phyloP scores from a whole-genome alignment of 2,329 filamentous ascomycete genomes.

The Cadophora malorum region DNA sequence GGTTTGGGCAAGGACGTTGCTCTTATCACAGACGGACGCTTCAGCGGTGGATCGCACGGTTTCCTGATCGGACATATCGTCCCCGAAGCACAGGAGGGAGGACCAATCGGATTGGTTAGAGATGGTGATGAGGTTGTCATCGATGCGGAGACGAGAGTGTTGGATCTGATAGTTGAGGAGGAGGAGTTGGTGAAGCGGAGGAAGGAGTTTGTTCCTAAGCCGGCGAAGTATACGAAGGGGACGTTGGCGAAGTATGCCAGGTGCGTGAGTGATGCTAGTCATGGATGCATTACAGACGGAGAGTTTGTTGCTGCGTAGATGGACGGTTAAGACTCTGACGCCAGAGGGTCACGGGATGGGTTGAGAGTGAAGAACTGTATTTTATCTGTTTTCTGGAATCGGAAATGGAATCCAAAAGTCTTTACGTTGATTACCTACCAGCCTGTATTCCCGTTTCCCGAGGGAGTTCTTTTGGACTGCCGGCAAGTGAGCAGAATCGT shows the following conservation, averaged over 20 bases:
- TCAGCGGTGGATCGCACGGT: conserved; percentile 64
- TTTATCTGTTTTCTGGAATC: background rate
- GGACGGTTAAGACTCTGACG: background rate
- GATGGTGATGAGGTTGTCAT: conserved; percentile 67
- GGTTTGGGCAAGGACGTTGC: conserved; percentile 73
- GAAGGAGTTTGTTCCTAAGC: conserved; percentile 58
- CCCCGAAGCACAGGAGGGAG: conserved; percentile 65
- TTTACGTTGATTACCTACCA: background rate
- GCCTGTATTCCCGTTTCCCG: background rate
- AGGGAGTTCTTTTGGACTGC: too few relatives aligned
- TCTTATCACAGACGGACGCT: conserved; percentile 73
- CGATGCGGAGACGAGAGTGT: conserved; percentile 60
- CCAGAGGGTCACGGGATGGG: background rate
- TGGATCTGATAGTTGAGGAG: conserved; percentile 58
- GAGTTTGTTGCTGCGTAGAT: conserved; percentile 31
- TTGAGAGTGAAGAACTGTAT: background rate
- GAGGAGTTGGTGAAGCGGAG: conserved; percentile 57
- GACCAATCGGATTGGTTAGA: conserved; percentile 62
- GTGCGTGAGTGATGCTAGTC: conserved; percentile 61
- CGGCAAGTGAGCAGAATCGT: too few relatives aligned
- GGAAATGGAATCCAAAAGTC: background rate
- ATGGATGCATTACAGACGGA: conserved; percentile 63
- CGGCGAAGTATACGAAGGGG: conserved; percentile 63
- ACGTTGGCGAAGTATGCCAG: conserved; percentile 64
- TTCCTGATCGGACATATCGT: conserved; percentile 69